phyloP scores from a whole-genome alignment of 106 monocot genomes.

The Dioscorea alata region DNA sequence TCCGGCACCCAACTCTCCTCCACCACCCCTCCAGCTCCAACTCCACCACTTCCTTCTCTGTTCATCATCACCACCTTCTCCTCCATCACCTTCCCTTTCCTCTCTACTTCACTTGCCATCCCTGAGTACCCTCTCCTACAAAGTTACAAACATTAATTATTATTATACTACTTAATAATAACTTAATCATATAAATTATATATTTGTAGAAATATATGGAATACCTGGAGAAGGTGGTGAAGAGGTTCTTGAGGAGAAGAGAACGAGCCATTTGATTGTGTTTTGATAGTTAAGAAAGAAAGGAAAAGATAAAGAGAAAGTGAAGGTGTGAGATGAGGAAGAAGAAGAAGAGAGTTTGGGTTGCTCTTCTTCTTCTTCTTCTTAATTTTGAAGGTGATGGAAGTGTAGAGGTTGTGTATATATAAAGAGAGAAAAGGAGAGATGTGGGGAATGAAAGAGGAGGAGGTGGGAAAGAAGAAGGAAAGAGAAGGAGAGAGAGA shows the following conservation, averaged over 20 bases:
- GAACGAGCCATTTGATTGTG: too few relatives aligned
- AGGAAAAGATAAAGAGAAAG: too few relatives aligned
- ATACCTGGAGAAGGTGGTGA: too few relatives aligned
- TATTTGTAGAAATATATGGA: too few relatives aligned
- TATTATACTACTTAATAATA: too few relatives aligned
- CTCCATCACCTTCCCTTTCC: slow-evolving; percentile 2
- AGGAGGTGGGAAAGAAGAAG: neutral
- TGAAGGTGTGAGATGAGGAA: too few relatives aligned
- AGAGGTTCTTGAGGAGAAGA: too few relatives aligned
- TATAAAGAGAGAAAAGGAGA: neutral
- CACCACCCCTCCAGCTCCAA: neutral
- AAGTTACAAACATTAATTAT: too few relatives aligned
- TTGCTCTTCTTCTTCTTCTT: neutral
- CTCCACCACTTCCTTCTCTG: neutral
- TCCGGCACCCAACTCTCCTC: slow-evolving; percentile 38
- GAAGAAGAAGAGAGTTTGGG: too few relatives aligned
- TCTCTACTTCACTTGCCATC: neutral
- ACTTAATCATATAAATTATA: too few relatives aligned
- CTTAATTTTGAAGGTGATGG: neutral
- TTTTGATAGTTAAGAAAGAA: too few relatives aligned
- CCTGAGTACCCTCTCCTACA: neutral
- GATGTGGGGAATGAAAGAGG: neutral
- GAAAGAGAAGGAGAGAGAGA: neutral
- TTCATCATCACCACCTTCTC: slow-evolving; percentile 18
- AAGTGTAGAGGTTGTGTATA: neutral